phyloP scores from a whole-genome alignment of 2,329 filamentous ascomycete species.

The Xylariaceae sp. region DNA sequence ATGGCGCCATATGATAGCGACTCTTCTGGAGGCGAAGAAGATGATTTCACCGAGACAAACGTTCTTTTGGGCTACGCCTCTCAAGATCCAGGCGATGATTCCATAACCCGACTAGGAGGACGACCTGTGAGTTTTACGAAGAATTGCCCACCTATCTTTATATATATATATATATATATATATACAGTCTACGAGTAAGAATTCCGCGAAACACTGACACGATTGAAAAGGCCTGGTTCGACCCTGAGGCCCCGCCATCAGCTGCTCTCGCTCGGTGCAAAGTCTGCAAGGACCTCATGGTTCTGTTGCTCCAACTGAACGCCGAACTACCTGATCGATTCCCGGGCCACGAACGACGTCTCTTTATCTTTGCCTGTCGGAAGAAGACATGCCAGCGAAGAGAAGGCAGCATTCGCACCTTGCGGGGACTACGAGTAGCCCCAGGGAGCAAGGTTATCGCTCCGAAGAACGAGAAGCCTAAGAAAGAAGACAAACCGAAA shows the following conservation, averaged over 20 bases:
- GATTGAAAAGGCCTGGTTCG: conserved; percentile 68
- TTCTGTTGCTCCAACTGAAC: conserved; percentile 82
- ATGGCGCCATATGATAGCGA: conserved; percentile 70
- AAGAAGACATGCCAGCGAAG: conserved; percentile 74
- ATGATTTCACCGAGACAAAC: conserved; percentile 71
- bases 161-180: no score
- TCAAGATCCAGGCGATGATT: conserved; percentile 71
- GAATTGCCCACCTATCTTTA: no score
- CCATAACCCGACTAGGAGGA: conserved; percentile 83
- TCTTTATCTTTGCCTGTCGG: conserved; percentile 82
- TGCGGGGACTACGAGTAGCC: conserved; percentile 60
- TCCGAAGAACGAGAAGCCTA: conserved; percentile 32
- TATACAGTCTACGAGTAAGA: not conserved
- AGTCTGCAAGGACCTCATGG: conserved; percentile 77
- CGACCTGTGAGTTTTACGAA: conserved; percentile 59
- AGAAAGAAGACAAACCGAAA: conserved; percentile 33
- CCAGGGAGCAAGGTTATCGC: conserved; percentile 24
- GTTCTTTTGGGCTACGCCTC: conserved; percentile 88
- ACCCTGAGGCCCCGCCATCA: conserved; percentile 63
- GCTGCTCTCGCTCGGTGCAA: conserved; percentile 77
- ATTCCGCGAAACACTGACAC: conserved; percentile 9
- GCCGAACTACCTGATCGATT: conserved; percentile 83
- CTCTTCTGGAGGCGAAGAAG: conserved; percentile 64
- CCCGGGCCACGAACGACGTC: conserved; percentile 75
- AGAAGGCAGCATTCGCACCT: conserved; percentile 69